phyloP scores from a whole-genome alignment of 2,329 filamentous ascomycete genomes.

The Pochonia chlamydosporia region DNA sequence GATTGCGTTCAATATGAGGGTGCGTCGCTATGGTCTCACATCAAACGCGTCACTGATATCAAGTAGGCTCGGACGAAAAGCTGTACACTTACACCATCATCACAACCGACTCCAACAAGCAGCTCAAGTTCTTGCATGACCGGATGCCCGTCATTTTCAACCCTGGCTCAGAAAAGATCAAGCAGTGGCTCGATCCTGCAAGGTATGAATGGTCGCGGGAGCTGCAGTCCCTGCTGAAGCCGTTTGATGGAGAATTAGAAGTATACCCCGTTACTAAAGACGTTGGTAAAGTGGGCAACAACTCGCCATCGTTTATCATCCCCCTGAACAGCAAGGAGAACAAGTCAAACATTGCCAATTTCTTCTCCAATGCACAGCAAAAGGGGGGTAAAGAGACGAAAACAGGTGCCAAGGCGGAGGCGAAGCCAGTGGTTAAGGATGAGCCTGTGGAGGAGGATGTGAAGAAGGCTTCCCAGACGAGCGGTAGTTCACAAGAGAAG shows the following conservation, averaged over 20 bases:
- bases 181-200: slow-evolving; percentile 71
- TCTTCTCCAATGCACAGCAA: slow-evolving; percentile 62
- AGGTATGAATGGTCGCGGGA: slow-evolving; percentile 69
- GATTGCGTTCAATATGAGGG: slow-evolving; percentile 80
- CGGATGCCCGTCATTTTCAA: slow-evolving; percentile 94
- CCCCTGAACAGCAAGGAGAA: slow-evolving; percentile 82
- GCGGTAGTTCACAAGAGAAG: slow-evolving; percentile 9
- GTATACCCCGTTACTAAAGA: slow-evolving; percentile 83
- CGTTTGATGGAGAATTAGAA: slow-evolving; percentile 73
- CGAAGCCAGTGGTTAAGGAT: not conserved
- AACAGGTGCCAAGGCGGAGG: not conserved
- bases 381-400: not conserved
- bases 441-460: not conserved
- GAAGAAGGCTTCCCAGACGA: not conserved
- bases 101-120: slow-evolving; percentile 79
- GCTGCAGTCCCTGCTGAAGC: slow-evolving; percentile 72
- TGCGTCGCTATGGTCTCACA: slow-evolving; percentile 21
- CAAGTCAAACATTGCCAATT: slow-evolving; percentile 90
- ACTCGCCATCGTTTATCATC: slow-evolving; percentile 76
- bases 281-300: slow-evolving; percentile 91
- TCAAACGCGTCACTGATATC: not conserved
- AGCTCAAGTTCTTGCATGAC: slow-evolving; percentile 82
- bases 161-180: slow-evolving; percentile 63
- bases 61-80: slow-evolving; percentile 46
- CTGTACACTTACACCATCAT: slow-evolving; percentile 90